A percentile compares a stretch with the other conserved stretches of the same genome.
Evolutionary conservation across 2,329 filamentous ascomycete species (phyloP).

Genomic region (Diaporthe sp.): DNA sequence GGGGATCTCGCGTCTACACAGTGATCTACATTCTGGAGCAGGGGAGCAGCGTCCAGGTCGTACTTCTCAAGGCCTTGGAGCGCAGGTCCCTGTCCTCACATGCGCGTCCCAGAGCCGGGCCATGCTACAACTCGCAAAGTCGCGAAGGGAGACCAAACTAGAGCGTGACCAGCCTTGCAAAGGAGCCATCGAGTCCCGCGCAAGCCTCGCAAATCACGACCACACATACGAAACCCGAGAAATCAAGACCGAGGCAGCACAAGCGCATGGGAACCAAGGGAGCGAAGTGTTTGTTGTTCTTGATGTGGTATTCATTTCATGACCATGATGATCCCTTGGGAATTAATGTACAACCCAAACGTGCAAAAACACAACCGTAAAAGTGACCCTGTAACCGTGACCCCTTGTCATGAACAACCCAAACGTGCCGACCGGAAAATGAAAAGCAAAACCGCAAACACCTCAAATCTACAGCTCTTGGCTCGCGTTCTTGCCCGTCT

Average conservation of each 20-base stretch:
- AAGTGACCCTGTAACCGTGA: slow-evolving; percentile 77
- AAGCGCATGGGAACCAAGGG: background rate
- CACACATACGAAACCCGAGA: background rate
- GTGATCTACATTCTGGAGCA: background rate
- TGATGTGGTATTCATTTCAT: slow-evolving; percentile 71
- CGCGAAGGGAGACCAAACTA: background rate
- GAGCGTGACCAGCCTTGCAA: background rate
- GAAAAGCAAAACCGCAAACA: slow-evolving; percentile 64
- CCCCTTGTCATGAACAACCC: slow-evolving; percentile 86
- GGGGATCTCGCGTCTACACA: background rate
- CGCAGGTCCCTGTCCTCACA: background rate
- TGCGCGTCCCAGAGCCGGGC: too few relatives aligned
- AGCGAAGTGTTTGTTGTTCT: slow-evolving; percentile 47
- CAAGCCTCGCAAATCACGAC: background rate
- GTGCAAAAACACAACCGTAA: slow-evolving; percentile 75
- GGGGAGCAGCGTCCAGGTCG: too few relatives aligned
- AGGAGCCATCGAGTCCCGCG: background rate
- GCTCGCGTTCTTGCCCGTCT: slow-evolving; percentile 91
- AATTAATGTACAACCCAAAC: slow-evolving; percentile 81
- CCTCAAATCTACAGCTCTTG: slow-evolving; percentile 85
- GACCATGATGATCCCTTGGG: slow-evolving; percentile 71
- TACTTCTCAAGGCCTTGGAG: too few relatives aligned
- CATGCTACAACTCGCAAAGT: background rate
- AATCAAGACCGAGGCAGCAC: slow-evolving; percentile 15
- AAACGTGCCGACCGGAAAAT: slow-evolving; percentile 74